These are phyloP conservation scores for Nematocida sp. DNA, from an alignment of 371 early-diverging fungal genomes.

Conservation along the genomic window DNA sequence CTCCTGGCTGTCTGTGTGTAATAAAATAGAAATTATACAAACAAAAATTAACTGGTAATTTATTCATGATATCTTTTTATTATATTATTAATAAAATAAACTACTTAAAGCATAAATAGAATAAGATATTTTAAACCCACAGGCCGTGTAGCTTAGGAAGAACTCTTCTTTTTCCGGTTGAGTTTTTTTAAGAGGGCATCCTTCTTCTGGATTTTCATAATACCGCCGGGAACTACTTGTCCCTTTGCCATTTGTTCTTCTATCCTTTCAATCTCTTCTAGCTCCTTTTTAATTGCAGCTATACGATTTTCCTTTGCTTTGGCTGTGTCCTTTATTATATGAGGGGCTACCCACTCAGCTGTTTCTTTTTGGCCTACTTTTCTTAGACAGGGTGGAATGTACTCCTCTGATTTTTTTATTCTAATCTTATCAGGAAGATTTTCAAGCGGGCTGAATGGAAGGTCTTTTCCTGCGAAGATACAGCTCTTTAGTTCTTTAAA, in stretches of 20 bases:
- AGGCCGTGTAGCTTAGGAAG: background rate
- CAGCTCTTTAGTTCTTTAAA: constrained; percentile 65
- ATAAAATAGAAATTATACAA: too few species aligned
- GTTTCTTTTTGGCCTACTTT: constrained; percentile 26
- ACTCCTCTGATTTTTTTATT: constrained; percentile 36
- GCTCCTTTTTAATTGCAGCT: constrained; percentile 55
- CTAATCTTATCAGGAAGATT: constrained; percentile 52
- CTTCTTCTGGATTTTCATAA: constrained; percentile 43
- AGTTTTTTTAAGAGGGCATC: constrained; percentile 45
- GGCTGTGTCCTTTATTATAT: constrained; percentile 30
- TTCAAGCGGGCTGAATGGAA: constrained; percentile 7
- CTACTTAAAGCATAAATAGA: too few species aligned
- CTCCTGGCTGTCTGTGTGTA: too few species aligned
- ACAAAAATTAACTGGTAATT: background rate
- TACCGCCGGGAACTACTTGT: constrained; percentile 56
- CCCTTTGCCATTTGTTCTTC: constrained; percentile 60
- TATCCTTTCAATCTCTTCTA: constrained; percentile 59
- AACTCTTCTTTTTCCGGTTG: background rate
- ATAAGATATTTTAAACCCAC: too few species aligned
- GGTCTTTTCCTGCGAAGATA: constrained; percentile 37
- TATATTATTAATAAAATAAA: too few species aligned
- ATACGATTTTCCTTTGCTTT: constrained; percentile 30
- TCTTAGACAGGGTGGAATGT: constrained; percentile 62
- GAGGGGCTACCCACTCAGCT: constrained; percentile 23
- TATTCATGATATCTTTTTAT: background rate